Conservation (phyloP, 768 basidiomycete genomes). For the Kwoniella pini region DNA sequence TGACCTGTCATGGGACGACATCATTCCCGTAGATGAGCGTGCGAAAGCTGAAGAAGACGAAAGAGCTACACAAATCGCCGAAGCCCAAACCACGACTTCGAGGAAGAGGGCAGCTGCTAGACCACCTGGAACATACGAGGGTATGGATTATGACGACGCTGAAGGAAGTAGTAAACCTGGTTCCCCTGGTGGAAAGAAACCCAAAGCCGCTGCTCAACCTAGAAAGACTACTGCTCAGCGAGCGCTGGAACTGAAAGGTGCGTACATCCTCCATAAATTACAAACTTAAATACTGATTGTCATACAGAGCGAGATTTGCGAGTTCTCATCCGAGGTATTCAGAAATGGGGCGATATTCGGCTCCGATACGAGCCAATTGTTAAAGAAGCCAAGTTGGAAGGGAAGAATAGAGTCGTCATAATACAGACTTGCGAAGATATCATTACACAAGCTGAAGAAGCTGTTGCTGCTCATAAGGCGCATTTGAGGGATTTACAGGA, state of each 20-base stretch:
- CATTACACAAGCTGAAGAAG: conserved; percentile 76
- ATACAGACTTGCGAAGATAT: conserved; percentile 90
- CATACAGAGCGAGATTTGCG: conserved; percentile 84
- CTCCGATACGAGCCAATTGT: conserved; percentile 93
- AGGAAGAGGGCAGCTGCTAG: conserved; percentile 82
- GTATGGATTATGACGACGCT: conserved; percentile 66
- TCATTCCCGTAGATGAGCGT: conserved; percentile 91
- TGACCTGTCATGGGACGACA: conserved; percentile 93
- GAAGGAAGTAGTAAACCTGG: conserved; percentile 64
- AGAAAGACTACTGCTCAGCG: conserved; percentile 91
- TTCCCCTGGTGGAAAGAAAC: conserved; percentile 71
- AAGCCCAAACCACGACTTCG: conserved; percentile 67
- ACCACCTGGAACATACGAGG: conserved; percentile 70
- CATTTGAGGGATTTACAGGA: conserved; percentile 74
- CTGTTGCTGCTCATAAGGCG: conserved; percentile 79
- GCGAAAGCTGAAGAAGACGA: conserved; percentile 80
- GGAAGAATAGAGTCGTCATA: conserved; percentile 92
- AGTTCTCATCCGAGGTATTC: conserved; percentile 88
- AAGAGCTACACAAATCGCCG: conserved; percentile 63
- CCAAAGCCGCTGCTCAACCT: conserved; percentile 59
- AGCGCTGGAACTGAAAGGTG: conserved; percentile 84
- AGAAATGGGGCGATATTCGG: conserved; percentile 96
- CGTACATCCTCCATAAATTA: conserved; percentile 8
- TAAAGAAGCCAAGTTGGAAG: conserved; percentile 80
- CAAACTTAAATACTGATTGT: not conserved